Conservation (phyloP, 2,329 filamentous ascomycete species). For the Aspergillus neoniger region DNA sequence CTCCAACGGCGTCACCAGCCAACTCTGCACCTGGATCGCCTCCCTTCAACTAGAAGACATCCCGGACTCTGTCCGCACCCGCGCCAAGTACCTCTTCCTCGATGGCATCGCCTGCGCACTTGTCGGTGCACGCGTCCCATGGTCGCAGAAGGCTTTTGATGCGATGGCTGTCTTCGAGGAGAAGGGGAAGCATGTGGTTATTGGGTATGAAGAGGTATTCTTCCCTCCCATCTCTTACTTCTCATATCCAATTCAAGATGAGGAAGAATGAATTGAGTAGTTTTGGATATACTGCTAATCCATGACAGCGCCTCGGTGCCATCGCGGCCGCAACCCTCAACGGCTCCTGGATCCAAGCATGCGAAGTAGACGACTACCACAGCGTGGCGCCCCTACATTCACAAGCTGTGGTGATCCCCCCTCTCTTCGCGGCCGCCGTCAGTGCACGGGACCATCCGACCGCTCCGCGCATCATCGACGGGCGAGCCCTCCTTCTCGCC, state of each 20-base stretch:
- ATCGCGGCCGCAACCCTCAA: constrained; percentile 47
- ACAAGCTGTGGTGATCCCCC: constrained; percentile 41
- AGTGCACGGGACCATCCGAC: not conserved
- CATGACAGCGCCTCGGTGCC: constrained; percentile 29
- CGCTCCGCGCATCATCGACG: constrained; percentile 15
- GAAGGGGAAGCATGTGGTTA: constrained; percentile 25
- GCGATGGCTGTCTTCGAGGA: constrained; percentile 36
- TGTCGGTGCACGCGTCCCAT: constrained; percentile 44
- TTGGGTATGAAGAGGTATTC: constrained; percentile 18
- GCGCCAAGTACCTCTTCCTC: constrained; percentile 48
- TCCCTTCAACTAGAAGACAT: constrained; percentile 26
- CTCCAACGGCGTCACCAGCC: not conserved
- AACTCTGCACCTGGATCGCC: constrained; percentile 16
- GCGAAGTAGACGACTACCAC: constrained; percentile 51
- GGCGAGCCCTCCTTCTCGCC: constrained; percentile 37
- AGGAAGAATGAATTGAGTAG: too few species aligned
- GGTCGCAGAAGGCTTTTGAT: constrained; percentile 42
- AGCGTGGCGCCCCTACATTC: constrained; percentile 44
- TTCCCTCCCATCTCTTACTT: too few species aligned
- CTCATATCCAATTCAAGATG: too few species aligned
- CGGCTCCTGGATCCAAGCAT: constrained; percentile 47
- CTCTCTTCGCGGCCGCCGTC: constrained; percentile 40
- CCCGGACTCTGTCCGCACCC: constrained; percentile 32
- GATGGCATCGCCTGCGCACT: constrained; percentile 48
- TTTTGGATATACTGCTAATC: too few species aligned